Conservation (phyloP, 208 protist species). For the Wallacemonas sp. region DNA sequence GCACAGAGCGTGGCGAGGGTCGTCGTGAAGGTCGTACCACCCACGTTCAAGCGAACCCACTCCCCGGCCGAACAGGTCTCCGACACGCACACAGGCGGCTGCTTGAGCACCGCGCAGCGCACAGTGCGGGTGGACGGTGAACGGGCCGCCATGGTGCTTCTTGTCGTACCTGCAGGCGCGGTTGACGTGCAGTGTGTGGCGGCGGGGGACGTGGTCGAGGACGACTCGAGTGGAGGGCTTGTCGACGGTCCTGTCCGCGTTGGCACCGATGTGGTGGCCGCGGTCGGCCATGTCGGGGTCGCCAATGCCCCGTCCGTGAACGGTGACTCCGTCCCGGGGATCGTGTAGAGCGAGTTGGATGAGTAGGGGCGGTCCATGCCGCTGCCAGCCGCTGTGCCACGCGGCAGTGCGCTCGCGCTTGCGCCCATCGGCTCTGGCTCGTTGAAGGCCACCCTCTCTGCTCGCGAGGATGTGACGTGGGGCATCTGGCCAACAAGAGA, state of each 20-base stretch:
- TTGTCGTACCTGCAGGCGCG: too few relatives aligned
- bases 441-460: too few relatives aligned
- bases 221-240: neutral
- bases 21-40: slow-evolving; percentile 71
- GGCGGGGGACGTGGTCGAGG: neutral
- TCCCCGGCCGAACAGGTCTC: slow-evolving; percentile 26
- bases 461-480: too few relatives aligned
- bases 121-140: too few relatives aligned
- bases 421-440: too few relatives aligned
- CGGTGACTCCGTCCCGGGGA: neutral
- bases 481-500: too few relatives aligned
- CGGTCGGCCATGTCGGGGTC: too few relatives aligned
- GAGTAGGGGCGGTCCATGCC: neutral
- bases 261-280: too few relatives aligned
- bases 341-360: slow-evolving; percentile 3
- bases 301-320: neutral
- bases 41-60: slow-evolving; percentile 82
- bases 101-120: neutral
- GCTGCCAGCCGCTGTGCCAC: too few relatives aligned
- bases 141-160: too few relatives aligned
- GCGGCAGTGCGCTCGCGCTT: too few relatives aligned
- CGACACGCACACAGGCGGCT: slow-evolving; percentile 16
- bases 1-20: slow-evolving; percentile 69
- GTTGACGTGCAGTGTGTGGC: neutral
- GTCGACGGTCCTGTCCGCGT: neutral